Evolutionary conservation across 345 rosid genomes (phyloP).

Genomic region (Lenwebbia sp.): DNA sequence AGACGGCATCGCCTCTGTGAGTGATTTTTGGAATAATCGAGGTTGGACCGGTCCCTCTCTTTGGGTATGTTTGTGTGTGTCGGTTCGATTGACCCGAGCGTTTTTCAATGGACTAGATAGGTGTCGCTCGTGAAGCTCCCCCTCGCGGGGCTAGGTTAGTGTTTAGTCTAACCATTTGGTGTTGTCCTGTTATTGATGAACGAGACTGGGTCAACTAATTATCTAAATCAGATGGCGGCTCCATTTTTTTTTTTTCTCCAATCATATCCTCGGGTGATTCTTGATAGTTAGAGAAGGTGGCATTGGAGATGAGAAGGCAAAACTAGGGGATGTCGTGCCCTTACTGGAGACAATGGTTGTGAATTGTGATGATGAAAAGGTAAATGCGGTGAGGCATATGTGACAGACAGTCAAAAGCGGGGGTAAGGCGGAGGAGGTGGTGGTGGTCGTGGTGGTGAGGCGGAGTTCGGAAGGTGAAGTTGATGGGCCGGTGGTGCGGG

Average conservation of each 20-base stretch:
- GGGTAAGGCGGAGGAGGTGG: neutral
- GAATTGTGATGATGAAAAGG: neutral
- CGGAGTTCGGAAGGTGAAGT: neutral
- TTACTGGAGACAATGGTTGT: neutral
- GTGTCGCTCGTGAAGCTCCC: neutral
- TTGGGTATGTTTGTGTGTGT: neutral
- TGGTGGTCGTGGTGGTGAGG: neutral
- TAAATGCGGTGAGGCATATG: neutral
- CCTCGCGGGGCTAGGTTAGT: neutral
- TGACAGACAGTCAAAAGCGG: neutral
- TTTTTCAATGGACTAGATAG: neutral
- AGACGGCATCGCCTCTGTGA: neutral
- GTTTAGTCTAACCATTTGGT: neutral
- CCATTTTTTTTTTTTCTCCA: neutral
- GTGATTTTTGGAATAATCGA: neutral
- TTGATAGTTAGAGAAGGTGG: neutral
- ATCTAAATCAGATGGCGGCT: neutral
- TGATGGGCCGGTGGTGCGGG: neutral
- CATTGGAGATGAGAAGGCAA: neutral
- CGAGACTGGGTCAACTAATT: neutral
- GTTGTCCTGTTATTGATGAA: neutral
- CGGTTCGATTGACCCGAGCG: neutral
- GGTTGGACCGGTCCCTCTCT: neutral
- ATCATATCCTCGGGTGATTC: neutral
- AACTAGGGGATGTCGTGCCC: neutral